Conservation (phyloP, 1,284 basidiomycete genomes). For the Austroboletus niveus region DNA sequence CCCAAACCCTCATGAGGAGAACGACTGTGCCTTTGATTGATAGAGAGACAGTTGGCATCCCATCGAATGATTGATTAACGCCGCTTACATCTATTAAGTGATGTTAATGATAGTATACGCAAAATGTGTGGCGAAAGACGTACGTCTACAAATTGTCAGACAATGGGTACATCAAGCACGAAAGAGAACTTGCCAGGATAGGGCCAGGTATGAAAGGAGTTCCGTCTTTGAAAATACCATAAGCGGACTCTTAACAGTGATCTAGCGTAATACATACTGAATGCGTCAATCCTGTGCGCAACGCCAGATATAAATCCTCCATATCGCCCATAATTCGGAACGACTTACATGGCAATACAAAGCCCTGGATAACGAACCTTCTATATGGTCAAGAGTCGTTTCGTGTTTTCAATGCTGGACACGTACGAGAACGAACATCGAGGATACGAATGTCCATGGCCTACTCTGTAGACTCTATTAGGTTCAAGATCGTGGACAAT, state of each 20-base stretch:
- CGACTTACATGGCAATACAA: slow-evolving; percentile 8
- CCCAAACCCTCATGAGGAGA: not conserved
- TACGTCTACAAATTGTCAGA: slow-evolving; percentile 10
- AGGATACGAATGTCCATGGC: slow-evolving; percentile 18
- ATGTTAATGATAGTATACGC: not conserved
- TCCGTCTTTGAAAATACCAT: slow-evolving; percentile 10
- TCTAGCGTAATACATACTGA: slow-evolving; percentile 8
- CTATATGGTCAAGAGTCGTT: not conserved
- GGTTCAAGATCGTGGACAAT: not conserved
- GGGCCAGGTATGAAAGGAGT: slow-evolving; percentile 20
- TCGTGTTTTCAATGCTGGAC: not conserved
- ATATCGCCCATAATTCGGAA: not conserved
- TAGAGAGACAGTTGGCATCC: not conserved
- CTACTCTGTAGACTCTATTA: slow-evolving; percentile 13
- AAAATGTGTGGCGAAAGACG: not conserved
- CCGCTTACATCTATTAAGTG: slow-evolving; percentile 19
- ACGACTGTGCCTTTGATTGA: slow-evolving; percentile 12
- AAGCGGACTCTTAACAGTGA: not conserved
- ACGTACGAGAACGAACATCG: slow-evolving; percentile 21
- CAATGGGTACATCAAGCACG: not conserved
- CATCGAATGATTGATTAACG: not conserved
- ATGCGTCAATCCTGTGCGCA: slow-evolving; percentile 3
- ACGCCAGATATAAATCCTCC: not conserved
- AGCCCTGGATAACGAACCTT: slow-evolving; percentile 23
- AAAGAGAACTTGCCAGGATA: slow-evolving; percentile 2